phyloP scores from a whole-genome alignment of 2,329 filamentous ascomycete species.

The Catunica adiposa region DNA sequence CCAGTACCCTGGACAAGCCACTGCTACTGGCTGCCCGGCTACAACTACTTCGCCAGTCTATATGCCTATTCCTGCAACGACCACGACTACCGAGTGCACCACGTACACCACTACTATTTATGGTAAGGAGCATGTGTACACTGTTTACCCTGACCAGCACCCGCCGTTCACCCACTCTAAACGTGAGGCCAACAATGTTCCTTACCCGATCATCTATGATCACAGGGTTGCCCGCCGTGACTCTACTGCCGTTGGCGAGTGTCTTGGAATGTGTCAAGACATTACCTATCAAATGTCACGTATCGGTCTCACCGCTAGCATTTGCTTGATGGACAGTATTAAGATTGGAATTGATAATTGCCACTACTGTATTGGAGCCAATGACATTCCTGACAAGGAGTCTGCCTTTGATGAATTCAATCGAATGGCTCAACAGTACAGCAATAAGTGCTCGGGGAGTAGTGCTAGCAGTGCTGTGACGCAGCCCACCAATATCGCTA shows the following conservation, averaged over 20 bases:
- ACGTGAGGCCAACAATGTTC: neutral
- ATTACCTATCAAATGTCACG: too few species aligned
- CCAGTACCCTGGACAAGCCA: slow-evolving; percentile 34
- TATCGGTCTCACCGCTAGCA: too few species aligned
- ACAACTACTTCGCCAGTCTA: neutral
- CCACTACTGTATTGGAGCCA: too few species aligned
- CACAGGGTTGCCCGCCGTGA: too few species aligned
- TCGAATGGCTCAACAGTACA: too few species aligned
- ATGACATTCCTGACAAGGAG: too few species aligned
- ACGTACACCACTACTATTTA: neutral
- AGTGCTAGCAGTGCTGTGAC: neutral
- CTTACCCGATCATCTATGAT: too few species aligned
- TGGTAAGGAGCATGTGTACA: neutral
- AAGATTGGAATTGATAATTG: too few species aligned
- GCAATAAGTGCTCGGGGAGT: neutral
- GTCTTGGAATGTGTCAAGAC: too few species aligned
- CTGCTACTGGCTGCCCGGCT: neutral
- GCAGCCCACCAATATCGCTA: neutral
- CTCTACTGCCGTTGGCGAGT: too few species aligned
- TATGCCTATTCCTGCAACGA: neutral
- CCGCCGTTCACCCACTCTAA: neutral
- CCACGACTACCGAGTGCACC: neutral
- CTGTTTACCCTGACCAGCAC: neutral
- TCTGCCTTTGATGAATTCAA: too few species aligned
- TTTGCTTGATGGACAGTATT: too few species aligned